Evolutionary conservation across 192 early-diverging fungal species (phyloP).

Genomic region (Coemansia sp.): DNA sequence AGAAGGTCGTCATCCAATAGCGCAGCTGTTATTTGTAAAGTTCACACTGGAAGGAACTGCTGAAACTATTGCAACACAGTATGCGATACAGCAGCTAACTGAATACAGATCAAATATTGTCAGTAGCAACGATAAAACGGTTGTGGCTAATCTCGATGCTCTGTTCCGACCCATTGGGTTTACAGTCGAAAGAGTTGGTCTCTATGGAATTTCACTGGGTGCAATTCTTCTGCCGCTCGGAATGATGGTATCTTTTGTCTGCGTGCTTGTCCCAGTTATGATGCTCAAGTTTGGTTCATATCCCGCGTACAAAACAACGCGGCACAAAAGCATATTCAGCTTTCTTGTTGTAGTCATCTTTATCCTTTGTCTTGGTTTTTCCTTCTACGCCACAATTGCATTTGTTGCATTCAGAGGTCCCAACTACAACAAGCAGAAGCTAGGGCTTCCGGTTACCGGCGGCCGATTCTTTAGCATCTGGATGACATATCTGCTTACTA

Average conservation of each 20-base stretch:
- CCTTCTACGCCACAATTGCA: slow-evolving; percentile 35
- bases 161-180: slow-evolving; percentile 24
- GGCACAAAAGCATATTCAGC: slow-evolving; percentile 24
- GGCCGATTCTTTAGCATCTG: slow-evolving; percentile 46
- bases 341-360: slow-evolving; percentile 34
- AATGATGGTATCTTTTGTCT: slow-evolving; percentile 18
- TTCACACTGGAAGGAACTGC: slow-evolving; percentile 16
- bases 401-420: slow-evolving; percentile 44
- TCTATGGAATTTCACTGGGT: slow-evolving; percentile 20
- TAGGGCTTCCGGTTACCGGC: slow-evolving; percentile 24
- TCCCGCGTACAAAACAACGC: slow-evolving; percentile 25
- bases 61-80: slow-evolving; percentile 9
- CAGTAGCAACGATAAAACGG: neutral
- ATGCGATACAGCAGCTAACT: slow-evolving; percentile 22
- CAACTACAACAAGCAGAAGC: slow-evolving; percentile 13
- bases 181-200: slow-evolving; percentile 19
- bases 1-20: slow-evolving; percentile 20
- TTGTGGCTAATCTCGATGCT: slow-evolving; percentile 4
- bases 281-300: slow-evolving; percentile 38
- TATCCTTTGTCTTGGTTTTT: slow-evolving; percentile 19
- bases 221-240: slow-evolving; percentile 32
- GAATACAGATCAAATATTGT: neutral
- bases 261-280: slow-evolving; percentile 26
- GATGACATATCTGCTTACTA: slow-evolving; percentile 24
- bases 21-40: slow-evolving; percentile 27